Evolutionary conservation across 192 early-diverging fungal genomes (phyloP).

Genomic region (Haplosporangium gracile): DNA sequence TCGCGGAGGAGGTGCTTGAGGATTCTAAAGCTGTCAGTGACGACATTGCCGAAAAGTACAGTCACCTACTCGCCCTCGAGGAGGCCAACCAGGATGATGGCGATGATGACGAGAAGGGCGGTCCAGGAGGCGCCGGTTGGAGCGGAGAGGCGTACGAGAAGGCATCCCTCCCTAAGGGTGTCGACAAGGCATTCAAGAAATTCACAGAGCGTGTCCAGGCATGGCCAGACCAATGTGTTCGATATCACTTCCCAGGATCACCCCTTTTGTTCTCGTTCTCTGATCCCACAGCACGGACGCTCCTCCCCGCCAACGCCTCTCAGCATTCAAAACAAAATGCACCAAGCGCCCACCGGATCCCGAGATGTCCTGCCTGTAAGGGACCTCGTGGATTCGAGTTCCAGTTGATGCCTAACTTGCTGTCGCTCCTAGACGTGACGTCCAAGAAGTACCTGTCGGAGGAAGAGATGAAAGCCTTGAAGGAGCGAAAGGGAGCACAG

Average conservation of each 20-base stretch:
- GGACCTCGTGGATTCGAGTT: conserved; percentile 86
- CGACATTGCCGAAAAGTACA: conserved; percentile 53
- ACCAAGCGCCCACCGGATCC: conserved; percentile 60
- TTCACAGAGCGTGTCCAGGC: conserved; percentile 79
- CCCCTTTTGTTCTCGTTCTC: conserved; percentile 77
- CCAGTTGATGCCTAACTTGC: conserved; percentile 91
- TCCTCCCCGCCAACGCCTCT: conserved; percentile 41
- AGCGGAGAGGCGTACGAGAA: conserved; percentile 89
- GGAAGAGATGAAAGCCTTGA: conserved; percentile 42
- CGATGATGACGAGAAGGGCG: conserved; percentile 30
- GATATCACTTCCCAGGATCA: conserved; percentile 79
- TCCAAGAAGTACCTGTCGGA: conserved; percentile 59
- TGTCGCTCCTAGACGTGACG: conserved; percentile 79
- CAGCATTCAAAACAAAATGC: conserved; percentile 41
- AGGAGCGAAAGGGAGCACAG: conserved; percentile 57
- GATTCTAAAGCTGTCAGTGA: conserved; percentile 49
- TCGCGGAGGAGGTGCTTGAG: conserved; percentile 66
- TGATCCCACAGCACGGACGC: conserved; percentile 61
- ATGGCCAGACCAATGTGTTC: conserved; percentile 88
- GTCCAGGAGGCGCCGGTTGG: conserved; percentile 65
- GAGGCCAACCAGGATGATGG: conserved; percentile 49
- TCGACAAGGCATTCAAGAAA: conserved; percentile 84
- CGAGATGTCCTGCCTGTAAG: conserved; percentile 75
- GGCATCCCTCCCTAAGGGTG: conserved; percentile 71
- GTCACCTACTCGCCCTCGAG: conserved; percentile 61